Base-by-base conservation (phyloP, 78 protist species). In the Creolimax fragrantissima region DNA sequence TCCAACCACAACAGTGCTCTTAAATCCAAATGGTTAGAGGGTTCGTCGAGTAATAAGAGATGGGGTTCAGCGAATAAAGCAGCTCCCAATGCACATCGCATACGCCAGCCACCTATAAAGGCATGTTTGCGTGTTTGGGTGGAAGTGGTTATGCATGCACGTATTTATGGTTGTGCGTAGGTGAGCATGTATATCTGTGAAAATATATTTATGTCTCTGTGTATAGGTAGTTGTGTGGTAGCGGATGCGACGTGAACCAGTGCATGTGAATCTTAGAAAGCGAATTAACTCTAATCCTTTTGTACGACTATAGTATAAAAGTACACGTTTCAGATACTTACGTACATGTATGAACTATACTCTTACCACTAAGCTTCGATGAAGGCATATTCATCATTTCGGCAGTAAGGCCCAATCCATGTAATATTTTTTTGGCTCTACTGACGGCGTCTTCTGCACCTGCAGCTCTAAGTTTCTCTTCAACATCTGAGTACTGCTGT, bases 51-150 rank as follows among this genome's bases (percentile, higher is more conserved):
- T 74, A 98, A 74, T 5, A 98, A 95, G 47, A 98, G 74, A 81
- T 97, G 97, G 2, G 99, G 99, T 93, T 90, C 84, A 44, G 95
- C 89, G 39, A 98, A 97, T 41, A 97, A 93, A 3, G 99, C 99
- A n/a, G 97, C 94, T 0, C 99, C 99, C 24, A 98, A 94, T 2
- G 98, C 95, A 3, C 95, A 45, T 41, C 98, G 91, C 96, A 96
- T 96, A 43, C 98, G 83, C 98, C 98, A 97, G 35, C 98, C 98
- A n/a, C 98, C 98, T 24, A 41, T 58, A 58, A 58, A 58, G 74
- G 24, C 24, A 58, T 58, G 24, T 17, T 58, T 58, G 74, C 74
- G 24, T 1, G 74, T 58, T 58, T 58, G 24, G 39, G 74, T 58
- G 24, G 74, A 58, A 17, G 24, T 58, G 24, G 74, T 58, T n/a